A percentile compares a stretch with the other conserved stretches of the same genome.
Conservation (phyloP, 2,329 filamentous ascomycete species). For the Ascochyta lentis region DNA sequence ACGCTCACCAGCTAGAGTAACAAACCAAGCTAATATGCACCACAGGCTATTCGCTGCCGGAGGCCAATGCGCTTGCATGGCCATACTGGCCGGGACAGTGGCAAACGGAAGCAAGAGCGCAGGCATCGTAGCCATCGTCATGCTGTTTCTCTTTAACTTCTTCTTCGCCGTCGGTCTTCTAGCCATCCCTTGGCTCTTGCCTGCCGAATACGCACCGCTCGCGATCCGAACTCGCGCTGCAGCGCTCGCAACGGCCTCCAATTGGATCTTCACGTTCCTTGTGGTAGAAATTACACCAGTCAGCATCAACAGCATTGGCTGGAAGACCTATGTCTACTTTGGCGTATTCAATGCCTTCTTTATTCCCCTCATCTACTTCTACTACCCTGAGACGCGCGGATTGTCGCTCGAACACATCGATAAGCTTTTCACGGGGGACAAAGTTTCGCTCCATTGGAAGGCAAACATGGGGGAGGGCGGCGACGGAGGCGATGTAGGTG, state of each 20-base stretch:
- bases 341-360: constrained; percentile 24
- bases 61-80: constrained; percentile 52
- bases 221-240: constrained; percentile 26
- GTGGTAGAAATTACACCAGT: constrained; percentile 18
- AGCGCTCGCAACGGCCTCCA: constrained; percentile 13
- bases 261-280: constrained; percentile 17
- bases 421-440: constrained; percentile 81
- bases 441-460: constrained; percentile 9
- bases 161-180: constrained; percentile 30
- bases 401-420: constrained; percentile 80
- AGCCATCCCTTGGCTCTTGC: constrained; percentile 25
- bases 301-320: constrained; percentile 31
- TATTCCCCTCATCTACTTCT: constrained; percentile 46
- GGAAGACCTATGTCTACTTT: background rate
- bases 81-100: constrained; percentile 41
- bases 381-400: constrained; percentile 75
- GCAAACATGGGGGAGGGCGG: constrained; percentile 5
- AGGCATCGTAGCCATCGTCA: constrained; percentile 54
- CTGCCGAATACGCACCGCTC: constrained; percentile 54
- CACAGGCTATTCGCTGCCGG: constrained; percentile 34
- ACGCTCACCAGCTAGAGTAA: no score
- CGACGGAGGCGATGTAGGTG: background rate
- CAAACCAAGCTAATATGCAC: no score
- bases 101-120: constrained; percentile 19
- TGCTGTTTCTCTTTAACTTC: constrained; percentile 51